Base-by-base conservation (phyloP, 768 basidiomycete genomes). In the Kwoniella europaea region DNA sequence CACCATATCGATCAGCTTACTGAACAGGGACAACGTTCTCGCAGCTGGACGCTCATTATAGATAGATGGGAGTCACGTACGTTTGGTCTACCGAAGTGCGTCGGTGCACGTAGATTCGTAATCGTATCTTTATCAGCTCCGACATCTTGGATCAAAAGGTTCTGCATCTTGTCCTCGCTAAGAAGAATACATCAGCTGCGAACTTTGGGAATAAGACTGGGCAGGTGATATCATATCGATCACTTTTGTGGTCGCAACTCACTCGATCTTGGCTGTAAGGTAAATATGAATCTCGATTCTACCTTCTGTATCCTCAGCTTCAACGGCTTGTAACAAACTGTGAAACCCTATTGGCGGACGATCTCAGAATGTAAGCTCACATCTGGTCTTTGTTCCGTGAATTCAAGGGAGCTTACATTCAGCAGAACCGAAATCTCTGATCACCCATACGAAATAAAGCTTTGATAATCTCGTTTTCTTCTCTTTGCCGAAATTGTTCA, bases 61-160 rank as follows among this genome's bases (percentile, higher is more conserved):
- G 35, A 7, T 35, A 35, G 35, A 35, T 35, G 7, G 35, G 35
- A 35, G 35, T 91, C 5, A 68, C 76, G 43, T 64, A 79, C 73
- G 82, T 95, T 94, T 16, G 94, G 94, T 69, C 94, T 85, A 54
- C 94, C 92, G 79, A 91, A 95, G 84, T 96, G 94, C 10, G 95
- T 98, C 0, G 95, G 95, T 0, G 95, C 91, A 22, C 93, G 88
- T 12, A 97, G 86, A 1, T 90, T 87, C 3, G 94, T 96, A 81
- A 98, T 91, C 2, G 94, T 91, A 76, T 98, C 95, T 84, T 90
- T 91, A 71, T 96, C 92, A 1, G 92, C 91, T 63, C 95, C 95
- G 46, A 97, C 94, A 75, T 96, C 94, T 78, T 93, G 91, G 7
- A 91, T 92, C 65, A 94, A 88, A 82, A 97, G 95, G 80, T 96